Evolutionary conservation across 257 asterid genomes (phyloP).

Genomic region (Handroanthus guayacan): DNA sequence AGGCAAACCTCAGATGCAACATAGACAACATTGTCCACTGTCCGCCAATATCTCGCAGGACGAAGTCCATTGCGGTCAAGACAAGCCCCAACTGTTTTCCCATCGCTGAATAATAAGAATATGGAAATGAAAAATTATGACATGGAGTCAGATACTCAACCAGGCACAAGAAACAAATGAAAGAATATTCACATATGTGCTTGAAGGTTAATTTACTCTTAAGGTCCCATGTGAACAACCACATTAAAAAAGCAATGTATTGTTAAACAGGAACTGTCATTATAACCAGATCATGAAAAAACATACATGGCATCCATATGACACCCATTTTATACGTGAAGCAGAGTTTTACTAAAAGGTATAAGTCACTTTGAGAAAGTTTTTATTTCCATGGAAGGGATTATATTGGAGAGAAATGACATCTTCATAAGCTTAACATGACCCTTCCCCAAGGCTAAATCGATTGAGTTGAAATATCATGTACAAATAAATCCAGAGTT

Average conservation of each 20-base stretch:
- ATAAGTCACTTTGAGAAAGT: not conserved
- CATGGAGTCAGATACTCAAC: constrained; percentile 19
- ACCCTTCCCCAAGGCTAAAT: constrained; percentile 18
- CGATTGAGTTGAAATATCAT: constrained; percentile 21
- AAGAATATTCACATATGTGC: not conserved
- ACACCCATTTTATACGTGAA: constrained; percentile 22
- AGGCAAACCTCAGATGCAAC: constrained; percentile 97
- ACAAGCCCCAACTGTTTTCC: constrained; percentile 99
- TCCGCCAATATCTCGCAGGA: constrained; percentile 99
- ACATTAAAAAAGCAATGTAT: constrained; percentile 9
- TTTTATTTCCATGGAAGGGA: not conserved
- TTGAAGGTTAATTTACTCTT: constrained; percentile 8
- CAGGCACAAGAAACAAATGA: constrained; percentile 27
- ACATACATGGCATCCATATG: not conserved
- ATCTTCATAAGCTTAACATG: constrained; percentile 33
- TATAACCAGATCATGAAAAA: constrained; percentile 13
- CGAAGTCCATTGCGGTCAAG: constrained; percentile 99
- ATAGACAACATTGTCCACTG: constrained; percentile 89
- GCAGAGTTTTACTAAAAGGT: not conserved
- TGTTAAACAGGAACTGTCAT: constrained; percentile 22
- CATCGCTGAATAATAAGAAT: constrained; percentile 65
- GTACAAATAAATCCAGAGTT: constrained; percentile 20
- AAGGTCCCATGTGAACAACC: constrained; percentile 26
- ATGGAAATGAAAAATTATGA: constrained; percentile 10
- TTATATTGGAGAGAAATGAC: not conserved